Evolutionary conservation across 345 rosid genomes (phyloP).

Genomic region (Stellera chamaejasme): DNA sequence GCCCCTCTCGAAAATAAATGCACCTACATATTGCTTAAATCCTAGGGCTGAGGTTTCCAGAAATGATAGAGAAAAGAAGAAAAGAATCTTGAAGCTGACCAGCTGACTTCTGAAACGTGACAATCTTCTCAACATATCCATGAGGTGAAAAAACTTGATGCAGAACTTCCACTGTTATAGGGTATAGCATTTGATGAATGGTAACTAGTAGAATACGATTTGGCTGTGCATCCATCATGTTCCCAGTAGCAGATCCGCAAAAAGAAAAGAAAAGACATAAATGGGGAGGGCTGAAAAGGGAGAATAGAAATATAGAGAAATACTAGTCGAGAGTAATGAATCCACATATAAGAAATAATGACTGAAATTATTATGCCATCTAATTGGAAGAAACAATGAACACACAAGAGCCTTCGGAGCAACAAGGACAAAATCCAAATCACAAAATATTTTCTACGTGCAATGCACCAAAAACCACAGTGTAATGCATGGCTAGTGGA

Average conservation of each 20-base stretch:
- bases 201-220: slow-evolving; percentile 94
- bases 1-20: slow-evolving; percentile 4
- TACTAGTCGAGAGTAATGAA: slow-evolving; percentile 17
- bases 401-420: no score
- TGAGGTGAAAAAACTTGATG: slow-evolving; percentile 91
- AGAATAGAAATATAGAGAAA: slow-evolving; percentile 42
- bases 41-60: slow-evolving; percentile 8
- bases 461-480: no score
- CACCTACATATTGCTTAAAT: slow-evolving; percentile 5
- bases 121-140: slow-evolving; percentile 95
- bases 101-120: slow-evolving; percentile 98
- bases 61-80: slow-evolving; percentile 27
- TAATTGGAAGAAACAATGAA: neutral
- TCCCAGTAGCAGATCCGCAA: slow-evolving; percentile 50
- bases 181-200: slow-evolving; percentile 91
- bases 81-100: slow-evolving; percentile 60
- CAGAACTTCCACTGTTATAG: slow-evolving; percentile 93
- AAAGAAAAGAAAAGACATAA: slow-evolving; percentile 27
- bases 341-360: slow-evolving; percentile 14
- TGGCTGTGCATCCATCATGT: slow-evolving; percentile 68
- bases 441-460: no score
- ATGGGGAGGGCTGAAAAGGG: slow-evolving; percentile 46
- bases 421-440: no score
- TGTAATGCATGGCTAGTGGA: no score
- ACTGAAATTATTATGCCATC: neutral